Base-by-base conservation (phyloP, 176 grass and related monocot genomes). In the Panicum miliaceum region DNA sequence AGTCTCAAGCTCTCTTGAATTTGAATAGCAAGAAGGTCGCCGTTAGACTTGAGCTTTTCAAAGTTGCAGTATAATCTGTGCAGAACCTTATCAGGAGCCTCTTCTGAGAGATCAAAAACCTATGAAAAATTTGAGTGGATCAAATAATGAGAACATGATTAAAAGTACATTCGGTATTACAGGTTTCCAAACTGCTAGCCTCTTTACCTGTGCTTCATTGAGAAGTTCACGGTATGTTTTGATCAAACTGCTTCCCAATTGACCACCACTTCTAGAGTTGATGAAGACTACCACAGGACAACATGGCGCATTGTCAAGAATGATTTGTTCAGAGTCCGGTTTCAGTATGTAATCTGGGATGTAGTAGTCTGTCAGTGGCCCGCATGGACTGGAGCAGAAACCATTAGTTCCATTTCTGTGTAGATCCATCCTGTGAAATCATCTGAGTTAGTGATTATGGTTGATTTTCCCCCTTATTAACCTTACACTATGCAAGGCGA, bases 251-350 rank as follows among this genome's bases (percentile, higher is more conserved):
- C 89, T 87, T 57, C 96, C 96, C 12, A 99, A 89, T 27, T 99
- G 96, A 4, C 96, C 96, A 74, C 96, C 96, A 26, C 96, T 99
- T 86, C 34, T 94, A 29, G 96, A 94, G 63, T 99, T 99, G 90
- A 99, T 88, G 80, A 99, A 99, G 69, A 99, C 96, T 25, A 99
- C 79, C n/a, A 99, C 96, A 85, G 96, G 93, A 51, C 91, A 92
- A 53, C 4, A 36, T 38, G 89, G 96, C 22, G 19, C 35, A 53
- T 83, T 43, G 19, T 43, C 62, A 61, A 74, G 0, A 18, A 40
- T 65, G 20, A 37, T 10, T 42, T 2, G 72, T 57, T 77, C 72
- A 1, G 84, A 71, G 20, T 90, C 96, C 0, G 89, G 83, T 18
- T 85, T 85, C 14, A 99, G 77, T 81, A 99, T 99, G 88, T 99